Evolutionary conservation across 371 early-diverging fungal genomes (phyloP), one percentile per base, ranked within the genome.

Genomic region (Mucor lusitanicus): DNA sequence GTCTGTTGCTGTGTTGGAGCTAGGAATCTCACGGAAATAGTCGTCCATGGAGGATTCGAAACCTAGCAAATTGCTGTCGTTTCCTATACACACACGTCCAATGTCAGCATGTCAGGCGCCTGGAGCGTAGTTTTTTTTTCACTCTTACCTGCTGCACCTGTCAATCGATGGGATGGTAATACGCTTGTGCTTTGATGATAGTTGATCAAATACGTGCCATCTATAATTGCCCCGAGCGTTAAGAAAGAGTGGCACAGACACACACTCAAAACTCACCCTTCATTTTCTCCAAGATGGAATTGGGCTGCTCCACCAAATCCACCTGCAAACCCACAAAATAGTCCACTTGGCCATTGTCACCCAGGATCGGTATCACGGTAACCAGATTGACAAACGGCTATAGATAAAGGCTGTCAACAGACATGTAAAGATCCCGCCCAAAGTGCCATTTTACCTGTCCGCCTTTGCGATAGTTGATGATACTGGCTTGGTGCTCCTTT

Each of bases 341-440:
- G 35, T 84, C 80, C 6, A 88, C 74, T 44, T 82, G 79, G 13
- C 59, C 66, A 25, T 28, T 19, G n/a, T 63, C 37, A 5, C 39
- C 64, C 15, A 75, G 69, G n/a, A 90, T 71, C 0, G 92, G 91
- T 57, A 91, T 81, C 15, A 90, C 76, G 2, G 89, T 89, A 8
- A 89, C 70, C 42, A 88, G 75, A 65, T 90, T 90, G 62, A 90
- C 85, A 75, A 91, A 91, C 6, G 91, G 90, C 78, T 85, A 58
- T 1, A 23, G 0, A 39, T 32, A 44, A 23, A 19, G 33, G 40
- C 30, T 13, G 21, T 37, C 6, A 25, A 28, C 28, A 19, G 3
- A 25, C 25, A 53, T 37, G 11, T 12, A 15, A 2, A 15, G 37
- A 30, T 40, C 8, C 23, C 4, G 40, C 13, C 17, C 6, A 40